These are phyloP conservation scores for Puccinia horiana DNA, from an alignment of 1,284 basidiomycete species.

Conservation along the genomic window DNA sequence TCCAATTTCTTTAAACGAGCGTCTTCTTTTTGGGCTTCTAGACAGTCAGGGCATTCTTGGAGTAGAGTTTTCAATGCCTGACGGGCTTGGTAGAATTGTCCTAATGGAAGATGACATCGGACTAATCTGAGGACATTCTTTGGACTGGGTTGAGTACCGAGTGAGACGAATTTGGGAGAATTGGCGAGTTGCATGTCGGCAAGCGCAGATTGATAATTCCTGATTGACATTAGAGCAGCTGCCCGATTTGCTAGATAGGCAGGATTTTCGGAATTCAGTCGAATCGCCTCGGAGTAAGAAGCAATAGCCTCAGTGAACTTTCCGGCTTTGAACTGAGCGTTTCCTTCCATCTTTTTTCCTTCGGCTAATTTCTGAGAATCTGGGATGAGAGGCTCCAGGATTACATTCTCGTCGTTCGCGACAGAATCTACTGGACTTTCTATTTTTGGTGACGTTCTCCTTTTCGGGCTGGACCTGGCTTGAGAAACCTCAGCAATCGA, in stretches of 20 bases:
- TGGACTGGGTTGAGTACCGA: slow-evolving; percentile 57
- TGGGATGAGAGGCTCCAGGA: neutral
- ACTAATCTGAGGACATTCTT: slow-evolving; percentile 78
- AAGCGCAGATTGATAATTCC: slow-evolving; percentile 72
- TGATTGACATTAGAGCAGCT: slow-evolving; percentile 78
- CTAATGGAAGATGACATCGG: slow-evolving; percentile 75
- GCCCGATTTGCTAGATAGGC: slow-evolving; percentile 81
- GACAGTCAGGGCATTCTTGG: slow-evolving; percentile 66
- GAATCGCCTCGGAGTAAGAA: slow-evolving; percentile 58
- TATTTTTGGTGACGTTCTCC: slow-evolving; percentile 5
- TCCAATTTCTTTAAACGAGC: slow-evolving; percentile 66
- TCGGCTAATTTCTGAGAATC: neutral
- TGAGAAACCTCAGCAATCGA: neutral
- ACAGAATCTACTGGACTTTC: neutral
- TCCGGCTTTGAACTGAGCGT: slow-evolving; percentile 12
- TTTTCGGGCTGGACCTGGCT: neutral
- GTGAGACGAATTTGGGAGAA: slow-evolving; percentile 65
- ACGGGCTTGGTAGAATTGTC: slow-evolving; percentile 65
- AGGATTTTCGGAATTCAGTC: slow-evolving; percentile 69
- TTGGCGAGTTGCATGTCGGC: slow-evolving; percentile 76
- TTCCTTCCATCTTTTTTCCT: slow-evolving; percentile 21
- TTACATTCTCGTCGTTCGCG: neutral
- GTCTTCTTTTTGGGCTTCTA: slow-evolving; percentile 69
- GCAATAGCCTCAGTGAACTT: slow-evolving; percentile 28
- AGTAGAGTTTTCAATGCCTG: slow-evolving; percentile 66